These are phyloP conservation scores for Dryas octopetala DNA, from an alignment of 306 rosid species.

Conservation along the genomic window DNA sequence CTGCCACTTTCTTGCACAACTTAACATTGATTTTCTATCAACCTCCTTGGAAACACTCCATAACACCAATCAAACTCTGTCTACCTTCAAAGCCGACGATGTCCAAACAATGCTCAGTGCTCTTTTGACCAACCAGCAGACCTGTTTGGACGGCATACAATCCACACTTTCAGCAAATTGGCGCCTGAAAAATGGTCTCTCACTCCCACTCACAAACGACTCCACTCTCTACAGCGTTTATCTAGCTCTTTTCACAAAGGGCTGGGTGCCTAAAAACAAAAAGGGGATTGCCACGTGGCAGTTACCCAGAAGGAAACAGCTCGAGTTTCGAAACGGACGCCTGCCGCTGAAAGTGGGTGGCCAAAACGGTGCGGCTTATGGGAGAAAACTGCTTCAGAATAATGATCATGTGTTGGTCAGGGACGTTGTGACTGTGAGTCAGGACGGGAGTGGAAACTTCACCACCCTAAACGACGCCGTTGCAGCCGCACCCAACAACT, in stretches of 20 bases:
- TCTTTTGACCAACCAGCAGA: conserved; percentile 67
- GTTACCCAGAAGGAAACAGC: not conserved
- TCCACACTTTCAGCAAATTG: conserved; percentile 43
- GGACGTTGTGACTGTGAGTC: conserved; percentile 56
- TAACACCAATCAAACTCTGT: conserved; percentile 31
- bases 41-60: conserved; percentile 45
- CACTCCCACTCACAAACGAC: conserved; percentile 46
- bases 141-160: conserved; percentile 63
- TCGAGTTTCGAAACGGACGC: too few relatives aligned
- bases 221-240: conserved; percentile 66
- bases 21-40: conserved; percentile 50
- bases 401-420: conserved; percentile 39
- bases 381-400: conserved; percentile 44
- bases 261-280: conserved; percentile 48
- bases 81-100: conserved; percentile 43
- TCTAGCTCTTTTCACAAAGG: conserved; percentile 56
- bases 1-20: conserved; percentile 50
- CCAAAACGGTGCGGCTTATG: not conserved
- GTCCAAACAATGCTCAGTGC: conserved; percentile 61
- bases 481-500: conserved; percentile 64
- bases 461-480: conserved; percentile 65
- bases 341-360: too few relatives aligned
- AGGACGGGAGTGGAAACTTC: conserved; percentile 74
- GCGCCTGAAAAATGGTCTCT: conserved; percentile 47
- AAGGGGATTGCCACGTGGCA: conserved; percentile 4